Evolutionary conservation across 345 rosid genomes (phyloP), one percentile per base, ranked within the genome.

Genomic region (Citrus reticulata): DNA sequence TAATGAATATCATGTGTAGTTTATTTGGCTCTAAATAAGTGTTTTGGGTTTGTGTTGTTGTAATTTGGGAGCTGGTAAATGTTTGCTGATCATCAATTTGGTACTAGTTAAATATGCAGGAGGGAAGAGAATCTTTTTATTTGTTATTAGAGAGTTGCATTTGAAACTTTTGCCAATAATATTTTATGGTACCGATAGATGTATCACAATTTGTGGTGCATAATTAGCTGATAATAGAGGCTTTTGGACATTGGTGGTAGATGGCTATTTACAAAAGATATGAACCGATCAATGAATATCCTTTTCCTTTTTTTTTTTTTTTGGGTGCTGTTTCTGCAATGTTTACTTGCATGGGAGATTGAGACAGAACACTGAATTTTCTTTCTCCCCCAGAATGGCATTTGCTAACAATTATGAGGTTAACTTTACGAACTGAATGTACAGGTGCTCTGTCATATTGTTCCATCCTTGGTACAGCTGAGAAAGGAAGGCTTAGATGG

Each of bases 401-500:
- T 63, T 46, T 60, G 30, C 62, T 61, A 61, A 29, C 32, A 59
- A 11, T 54, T 73, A 9, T 75, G 40, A 64, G 72, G 72, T 58
- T 60, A 82, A 34, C 72, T 74, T 75, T 67, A 37, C 54, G 24
- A 40, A 68, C 30, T 79, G 81, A 59, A 66, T 54, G 64, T 75
- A 61, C 87, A 95, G 99, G 95, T 91, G 68, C 93, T 93, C 37
- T 95, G 99, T 85, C 96, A 92, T 76, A 78, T 93, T 75, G 83
- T 95, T 89, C 98, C 99, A 74, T 91, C 98, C 27, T 89, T 93
- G 76, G 97, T 92, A 86, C 92, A 91, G 90, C 89, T 93, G 83
- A 87, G 98, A 75, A 93, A 95, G 84, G 98, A 95, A 92, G 99
- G 99, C 84, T 89, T 95, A 83, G 99, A 93, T 86, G 99, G 93